These are phyloP conservation scores for Russula olivacea DNA, from an alignment of 768 basidiomycete species.

Conservation along the genomic window DNA sequence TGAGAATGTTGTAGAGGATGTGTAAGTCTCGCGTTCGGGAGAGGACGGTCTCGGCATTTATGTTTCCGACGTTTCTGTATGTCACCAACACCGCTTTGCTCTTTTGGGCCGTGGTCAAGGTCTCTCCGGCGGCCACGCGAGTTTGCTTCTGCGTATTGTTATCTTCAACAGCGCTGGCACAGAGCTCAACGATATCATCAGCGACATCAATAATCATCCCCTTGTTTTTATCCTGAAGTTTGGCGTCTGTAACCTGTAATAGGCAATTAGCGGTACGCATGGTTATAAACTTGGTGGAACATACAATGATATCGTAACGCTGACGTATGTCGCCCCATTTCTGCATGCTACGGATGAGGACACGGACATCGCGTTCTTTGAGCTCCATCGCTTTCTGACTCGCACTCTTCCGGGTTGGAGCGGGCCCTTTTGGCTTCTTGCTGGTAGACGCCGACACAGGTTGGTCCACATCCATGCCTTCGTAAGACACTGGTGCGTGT, in stretches of 20 bases:
- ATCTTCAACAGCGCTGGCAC: conserved; percentile 75
- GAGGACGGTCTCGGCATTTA: conserved; percentile 97
- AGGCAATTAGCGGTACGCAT: conserved; percentile 12
- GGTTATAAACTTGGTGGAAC: conserved; percentile 33
- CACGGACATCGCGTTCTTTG: conserved; percentile 95
- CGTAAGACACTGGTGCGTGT: conserved; percentile 82
- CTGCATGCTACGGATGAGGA: conserved; percentile 89
- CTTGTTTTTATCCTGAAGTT: conserved; percentile 90
- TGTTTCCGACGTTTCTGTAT: conserved; percentile 82
- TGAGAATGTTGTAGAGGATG: conserved; percentile 77
- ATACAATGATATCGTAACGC: conserved; percentile 89
- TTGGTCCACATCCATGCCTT: conserved; percentile 89
- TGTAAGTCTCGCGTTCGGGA: conserved; percentile 84
- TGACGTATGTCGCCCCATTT: conserved; percentile 97
- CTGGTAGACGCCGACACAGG: conserved; percentile 52
- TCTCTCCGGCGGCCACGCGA: conserved; percentile 76
- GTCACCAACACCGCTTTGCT: conserved; percentile 95
- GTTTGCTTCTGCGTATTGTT: conserved; percentile 76
- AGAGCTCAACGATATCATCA: conserved; percentile 88
- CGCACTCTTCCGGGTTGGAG: conserved; percentile 78
- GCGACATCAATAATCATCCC: conserved; percentile 85
- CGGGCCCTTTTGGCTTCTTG: conserved; percentile 70
- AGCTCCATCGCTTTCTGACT: conserved; percentile 94
- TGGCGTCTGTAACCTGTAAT: conserved; percentile 75
- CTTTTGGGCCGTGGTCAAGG: conserved; percentile 87